Conservation (phyloP, 2,329 filamentous ascomycete genomes). For the Aschersonia sp. region DNA sequence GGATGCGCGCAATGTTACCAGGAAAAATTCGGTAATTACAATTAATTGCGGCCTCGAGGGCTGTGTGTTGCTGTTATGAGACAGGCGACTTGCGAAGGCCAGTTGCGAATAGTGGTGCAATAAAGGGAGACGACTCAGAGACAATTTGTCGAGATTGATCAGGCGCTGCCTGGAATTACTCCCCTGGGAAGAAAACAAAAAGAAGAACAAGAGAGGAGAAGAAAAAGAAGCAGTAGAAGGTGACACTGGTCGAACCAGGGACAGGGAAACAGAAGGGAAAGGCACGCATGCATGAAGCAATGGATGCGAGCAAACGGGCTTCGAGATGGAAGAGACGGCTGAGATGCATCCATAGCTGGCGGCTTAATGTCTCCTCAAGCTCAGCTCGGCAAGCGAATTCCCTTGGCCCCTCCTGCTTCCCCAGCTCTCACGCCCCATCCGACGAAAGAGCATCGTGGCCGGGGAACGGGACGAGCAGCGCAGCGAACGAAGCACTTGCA, state of each 20-base stretch:
- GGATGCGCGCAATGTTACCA: background rate
- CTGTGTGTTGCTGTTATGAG: background rate
- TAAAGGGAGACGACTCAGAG: background rate
- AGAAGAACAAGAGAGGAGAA: too few species aligned
- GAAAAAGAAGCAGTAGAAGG: background rate
- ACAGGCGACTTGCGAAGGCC: background rate
- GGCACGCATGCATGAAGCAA: background rate
- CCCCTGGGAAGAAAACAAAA: background rate
- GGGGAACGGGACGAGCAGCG: background rate
- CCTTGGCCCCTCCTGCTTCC: background rate
- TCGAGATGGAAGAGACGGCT: background rate
- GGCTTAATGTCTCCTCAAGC: background rate
- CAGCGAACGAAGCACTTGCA: background rate
- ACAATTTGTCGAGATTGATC: background rate
- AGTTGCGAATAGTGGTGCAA: background rate
- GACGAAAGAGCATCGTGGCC: background rate
- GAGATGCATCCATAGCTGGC: background rate
- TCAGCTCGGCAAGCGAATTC: background rate
- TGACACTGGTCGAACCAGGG: background rate
- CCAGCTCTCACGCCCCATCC: background rate
- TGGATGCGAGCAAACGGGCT: background rate
- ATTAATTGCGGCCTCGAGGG: background rate
- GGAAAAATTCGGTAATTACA: background rate
- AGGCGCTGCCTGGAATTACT: background rate
- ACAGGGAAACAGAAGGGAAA: background rate